Conservation (phyloP, 805 yeast genomes). For the Candida nemodendra region DNA sequence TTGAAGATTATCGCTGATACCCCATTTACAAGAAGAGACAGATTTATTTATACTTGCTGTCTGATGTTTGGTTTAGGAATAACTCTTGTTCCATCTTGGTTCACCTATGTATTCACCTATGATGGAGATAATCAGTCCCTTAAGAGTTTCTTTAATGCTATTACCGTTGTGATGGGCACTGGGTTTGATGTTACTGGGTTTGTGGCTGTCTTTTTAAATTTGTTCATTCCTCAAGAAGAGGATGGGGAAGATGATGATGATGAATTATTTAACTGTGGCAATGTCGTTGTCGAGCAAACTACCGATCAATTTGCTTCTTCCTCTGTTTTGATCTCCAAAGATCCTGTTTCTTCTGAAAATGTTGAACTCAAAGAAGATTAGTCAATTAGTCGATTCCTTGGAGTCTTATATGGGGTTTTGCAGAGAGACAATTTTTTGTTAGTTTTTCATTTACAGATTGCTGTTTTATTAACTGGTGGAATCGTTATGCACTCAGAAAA, state of each 20-base stretch:
- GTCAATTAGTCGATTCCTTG: no score
- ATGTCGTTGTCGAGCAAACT: not conserved
- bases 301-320: not conserved
- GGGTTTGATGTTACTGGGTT: not conserved
- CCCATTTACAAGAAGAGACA: conserved; percentile 38
- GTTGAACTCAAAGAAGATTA: not conserved
- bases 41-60: conserved; percentile 44
- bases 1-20: conserved; percentile 33
- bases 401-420: no score
- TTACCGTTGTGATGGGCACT: not conserved
- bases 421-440: no score
- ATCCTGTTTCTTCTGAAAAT: not conserved
- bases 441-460: not conserved
- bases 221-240: not conserved
- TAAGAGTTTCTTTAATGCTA: conserved; percentile 31
- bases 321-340: not conserved
- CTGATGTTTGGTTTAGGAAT: conserved; percentile 44
- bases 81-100: conserved; percentile 40
- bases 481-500: no score
- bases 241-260: not conserved
- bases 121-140: conserved; percentile 36
- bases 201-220: not conserved
- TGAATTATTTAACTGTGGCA: not conserved
- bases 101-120: conserved; percentile 39
- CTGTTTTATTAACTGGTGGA: no score